Percentiles rank a stretch among this genome's conserved stretches.
Evolutionary conservation across 2,329 filamentous ascomycete species (phyloP).

Genomic region (Dendryphion nanum): DNA sequence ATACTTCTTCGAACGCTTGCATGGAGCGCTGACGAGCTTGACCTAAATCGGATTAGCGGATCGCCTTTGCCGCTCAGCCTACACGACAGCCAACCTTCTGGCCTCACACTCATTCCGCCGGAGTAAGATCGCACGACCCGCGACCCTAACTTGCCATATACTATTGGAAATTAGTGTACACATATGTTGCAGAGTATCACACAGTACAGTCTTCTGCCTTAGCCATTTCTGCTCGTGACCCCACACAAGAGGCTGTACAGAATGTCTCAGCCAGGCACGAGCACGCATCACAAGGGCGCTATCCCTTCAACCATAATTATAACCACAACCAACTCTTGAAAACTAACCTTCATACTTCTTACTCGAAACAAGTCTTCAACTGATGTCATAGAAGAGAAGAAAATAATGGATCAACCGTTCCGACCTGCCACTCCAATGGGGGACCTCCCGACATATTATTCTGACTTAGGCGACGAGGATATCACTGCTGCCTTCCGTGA

Average conservation of each 20-base stretch:
- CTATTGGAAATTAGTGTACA: too few species aligned
- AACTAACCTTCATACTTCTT: not conserved
- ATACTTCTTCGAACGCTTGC: too few species aligned
- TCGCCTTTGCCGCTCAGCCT: too few species aligned
- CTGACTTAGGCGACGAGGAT: constrained; percentile 30
- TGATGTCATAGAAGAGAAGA: not conserved
- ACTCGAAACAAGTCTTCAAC: not conserved
- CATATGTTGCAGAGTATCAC: not conserved
- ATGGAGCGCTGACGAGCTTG: too few species aligned
- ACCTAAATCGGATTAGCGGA: too few species aligned
- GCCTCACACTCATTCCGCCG: too few species aligned
- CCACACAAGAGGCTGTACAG: constrained; percentile 16
- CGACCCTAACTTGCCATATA: too few species aligned
- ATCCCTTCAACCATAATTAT: not conserved
- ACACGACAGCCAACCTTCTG: too few species aligned
- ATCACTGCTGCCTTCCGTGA: constrained; percentile 47
- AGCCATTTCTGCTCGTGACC: constrained; percentile 22
- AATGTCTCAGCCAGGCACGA: constrained; percentile 22
- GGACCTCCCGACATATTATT: constrained; percentile 35
- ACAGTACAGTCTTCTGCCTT: constrained; percentile 25
- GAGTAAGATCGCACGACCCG: too few species aligned
- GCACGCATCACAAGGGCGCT: constrained; percentile 23
- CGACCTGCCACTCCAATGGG: constrained; percentile 25
- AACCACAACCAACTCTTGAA: constrained; percentile 1
- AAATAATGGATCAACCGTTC: constrained; percentile 28